Evolutionary conservation across 495 filamentous ascomycete species (phyloP).

Genomic region (Trichoderma orchidacearum): DNA sequence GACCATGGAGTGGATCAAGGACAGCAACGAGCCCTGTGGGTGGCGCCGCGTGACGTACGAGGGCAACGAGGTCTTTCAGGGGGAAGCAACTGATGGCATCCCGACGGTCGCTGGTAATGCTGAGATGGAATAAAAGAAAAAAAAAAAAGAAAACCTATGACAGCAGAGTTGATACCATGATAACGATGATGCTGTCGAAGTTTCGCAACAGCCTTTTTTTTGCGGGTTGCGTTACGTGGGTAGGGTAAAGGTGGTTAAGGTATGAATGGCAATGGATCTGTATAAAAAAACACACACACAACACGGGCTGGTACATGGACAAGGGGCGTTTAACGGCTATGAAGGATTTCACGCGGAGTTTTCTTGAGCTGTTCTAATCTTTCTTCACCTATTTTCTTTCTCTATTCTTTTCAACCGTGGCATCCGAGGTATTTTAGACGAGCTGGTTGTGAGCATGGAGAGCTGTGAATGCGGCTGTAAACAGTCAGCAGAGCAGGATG

Average conservation of each 20-base stretch:
- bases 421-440: too few species aligned
- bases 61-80: conserved; percentile 34
- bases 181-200: not conserved
- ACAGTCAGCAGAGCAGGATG: too few species aligned
- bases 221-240: too few species aligned
- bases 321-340: not conserved
- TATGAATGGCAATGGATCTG: not conserved
- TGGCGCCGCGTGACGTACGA: conserved; percentile 66
- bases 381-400: not conserved
- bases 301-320: not conserved
- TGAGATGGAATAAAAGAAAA: conserved; percentile 2
- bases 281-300: not conserved
- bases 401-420: not conserved
- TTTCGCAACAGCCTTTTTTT: too few species aligned
- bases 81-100: conserved; percentile 31
- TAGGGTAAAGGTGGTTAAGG: not conserved
- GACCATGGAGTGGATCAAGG: conserved; percentile 76
- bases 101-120: conserved; percentile 12
- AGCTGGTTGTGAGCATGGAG: too few species aligned
- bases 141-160: too few species aligned
- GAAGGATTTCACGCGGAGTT: not conserved
- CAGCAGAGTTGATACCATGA: not conserved
- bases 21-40: conserved; percentile 43
- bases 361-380: conserved; percentile 1
- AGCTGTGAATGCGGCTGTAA: too few species aligned